A percentile compares a stretch with the other conserved stretches of the same genome.
Evolutionary conservation across 2,329 filamentous ascomycete species (phyloP).

Genomic region (Coniella lustricola): DNA sequence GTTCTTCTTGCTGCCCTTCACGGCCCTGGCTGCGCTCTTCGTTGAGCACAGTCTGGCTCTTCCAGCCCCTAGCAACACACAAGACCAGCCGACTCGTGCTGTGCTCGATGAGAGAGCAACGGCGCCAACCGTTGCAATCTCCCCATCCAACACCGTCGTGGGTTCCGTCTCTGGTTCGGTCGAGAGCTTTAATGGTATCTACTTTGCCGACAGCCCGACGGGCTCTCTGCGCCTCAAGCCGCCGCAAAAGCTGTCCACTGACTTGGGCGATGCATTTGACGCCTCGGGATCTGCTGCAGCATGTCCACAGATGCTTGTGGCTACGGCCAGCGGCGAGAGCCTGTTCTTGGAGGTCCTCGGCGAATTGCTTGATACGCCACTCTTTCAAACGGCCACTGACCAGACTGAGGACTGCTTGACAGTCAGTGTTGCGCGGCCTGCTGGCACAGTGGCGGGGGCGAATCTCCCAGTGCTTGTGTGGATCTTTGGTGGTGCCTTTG

Average conservation of each 20-base stretch:
- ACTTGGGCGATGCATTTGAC: slow-evolving; percentile 50
- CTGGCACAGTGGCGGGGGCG: slow-evolving; percentile 43
- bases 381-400: slow-evolving; percentile 49
- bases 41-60: slow-evolving; percentile 2
- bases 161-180: slow-evolving; percentile 40
- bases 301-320: slow-evolving; percentile 67
- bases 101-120: slow-evolving; percentile 8
- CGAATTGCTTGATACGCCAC: slow-evolving; percentile 44
- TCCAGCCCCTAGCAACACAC: slow-evolving; percentile 1
- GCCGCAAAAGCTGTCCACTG: slow-evolving; percentile 51
- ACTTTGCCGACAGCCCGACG: slow-evolving; percentile 64
- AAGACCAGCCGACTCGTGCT: not conserved
- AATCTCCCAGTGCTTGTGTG: slow-evolving; percentile 63
- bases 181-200: slow-evolving; percentile 68
- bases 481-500: slow-evolving; percentile 64
- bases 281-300: slow-evolving; percentile 51
- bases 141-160: slow-evolving; percentile 47
- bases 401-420: slow-evolving; percentile 59
- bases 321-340: slow-evolving; percentile 32
- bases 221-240: slow-evolving; percentile 62
- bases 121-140: slow-evolving; percentile 44
- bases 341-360: slow-evolving; percentile 39
- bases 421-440: slow-evolving; percentile 52
- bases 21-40: not conserved
- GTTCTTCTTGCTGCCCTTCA: not conserved